Base-by-base conservation (phyloP, 208 protist species). In the Wallacemonas sp. region DNA sequence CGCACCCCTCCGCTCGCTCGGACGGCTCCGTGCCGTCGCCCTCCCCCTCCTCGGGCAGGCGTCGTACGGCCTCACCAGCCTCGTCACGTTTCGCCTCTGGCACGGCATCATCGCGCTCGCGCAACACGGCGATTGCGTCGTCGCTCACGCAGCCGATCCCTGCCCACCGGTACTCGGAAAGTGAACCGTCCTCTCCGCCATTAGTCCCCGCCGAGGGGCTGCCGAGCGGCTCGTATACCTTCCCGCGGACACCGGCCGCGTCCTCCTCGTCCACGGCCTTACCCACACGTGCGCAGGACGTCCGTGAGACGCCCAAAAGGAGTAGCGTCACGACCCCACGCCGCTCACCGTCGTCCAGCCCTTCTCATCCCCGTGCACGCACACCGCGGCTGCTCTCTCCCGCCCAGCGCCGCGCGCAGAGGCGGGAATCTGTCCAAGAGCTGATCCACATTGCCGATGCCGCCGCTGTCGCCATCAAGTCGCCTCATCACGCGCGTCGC, bases 401-500 rank as follows among this genome's bases (percentile, higher is more conserved):
- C 32, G 26, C 52, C 4, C 52, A 39, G 22, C 52, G 52, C 10
- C 52, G 52, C 12, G 52, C 10, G 14, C 31, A 44, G 52, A 59
- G 39, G 52, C 2, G 52, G 52, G 14, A 36, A 23, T 59, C 52
- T 20, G 52, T 59, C 0, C 52, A 59, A 25, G 52, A 59, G 18
- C 32, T 59, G 52, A 59, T 59, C 11, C 10, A 1, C 52, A 59
- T 59, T 25, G 52, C 52, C 38, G 52, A 42, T 25, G 32, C 29
- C 4, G 26, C 52, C 31, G 26, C 25, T 11, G 22, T 59, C 7
- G 52, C 32, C 3, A n/a, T 42, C 31, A 41, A 33, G 8, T 49
- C 44, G 20, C n/a, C n/a, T n/a, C n/a, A n/a, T n/a, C n/a, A n/a
- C n/a, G n/a, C n/a, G n/a, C n/a, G n/a, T n/a, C n/a, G n/a, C n/a